A percentile compares a stretch with the other conserved stretches of the same genome.
phyloP scores from a whole-genome alignment of 768 basidiomycete genomes.

The Amanita pallidorosea region DNA sequence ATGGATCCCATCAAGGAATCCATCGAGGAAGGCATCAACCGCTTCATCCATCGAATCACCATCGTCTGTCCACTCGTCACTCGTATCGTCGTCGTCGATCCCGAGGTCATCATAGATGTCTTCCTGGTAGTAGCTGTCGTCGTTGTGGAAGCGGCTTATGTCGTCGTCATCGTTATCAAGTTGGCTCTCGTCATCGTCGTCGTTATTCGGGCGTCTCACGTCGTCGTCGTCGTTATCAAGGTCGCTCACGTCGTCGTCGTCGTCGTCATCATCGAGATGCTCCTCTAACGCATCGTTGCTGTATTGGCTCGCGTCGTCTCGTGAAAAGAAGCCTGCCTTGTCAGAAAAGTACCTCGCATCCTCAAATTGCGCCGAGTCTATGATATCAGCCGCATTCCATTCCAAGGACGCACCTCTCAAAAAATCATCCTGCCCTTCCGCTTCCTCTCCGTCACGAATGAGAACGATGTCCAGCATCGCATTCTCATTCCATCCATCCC shows the following conservation, averaged over 20 bases:
- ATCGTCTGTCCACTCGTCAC: too few species aligned
- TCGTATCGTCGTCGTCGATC: too few species aligned
- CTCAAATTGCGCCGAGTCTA: background rate
- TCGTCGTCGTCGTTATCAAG: background rate
- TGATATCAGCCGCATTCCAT: background rate
- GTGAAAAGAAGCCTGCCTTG: background rate
- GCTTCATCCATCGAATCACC: background rate
- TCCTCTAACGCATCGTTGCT: too few species aligned
- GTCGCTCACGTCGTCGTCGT: background rate
- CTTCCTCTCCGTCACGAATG: too few species aligned
- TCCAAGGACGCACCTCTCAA: background rate
- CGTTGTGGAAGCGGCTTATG: too few species aligned
- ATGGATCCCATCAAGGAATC: background rate
- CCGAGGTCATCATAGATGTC: too few species aligned
- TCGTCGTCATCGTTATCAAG: background rate
- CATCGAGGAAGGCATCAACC: background rate
- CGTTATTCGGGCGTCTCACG: too few species aligned
- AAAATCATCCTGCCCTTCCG: too few species aligned
- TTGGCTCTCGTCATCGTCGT: background rate
- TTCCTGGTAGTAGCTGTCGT: too few species aligned
- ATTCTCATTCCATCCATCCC: background rate
- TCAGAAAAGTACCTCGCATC: background rate
- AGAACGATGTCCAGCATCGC: background rate
- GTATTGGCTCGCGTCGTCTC: background rate
- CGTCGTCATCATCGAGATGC: too few species aligned